Conservation (phyloP, 23 red algal genomes). For the Cyanidioschyzon merolae region DNA sequence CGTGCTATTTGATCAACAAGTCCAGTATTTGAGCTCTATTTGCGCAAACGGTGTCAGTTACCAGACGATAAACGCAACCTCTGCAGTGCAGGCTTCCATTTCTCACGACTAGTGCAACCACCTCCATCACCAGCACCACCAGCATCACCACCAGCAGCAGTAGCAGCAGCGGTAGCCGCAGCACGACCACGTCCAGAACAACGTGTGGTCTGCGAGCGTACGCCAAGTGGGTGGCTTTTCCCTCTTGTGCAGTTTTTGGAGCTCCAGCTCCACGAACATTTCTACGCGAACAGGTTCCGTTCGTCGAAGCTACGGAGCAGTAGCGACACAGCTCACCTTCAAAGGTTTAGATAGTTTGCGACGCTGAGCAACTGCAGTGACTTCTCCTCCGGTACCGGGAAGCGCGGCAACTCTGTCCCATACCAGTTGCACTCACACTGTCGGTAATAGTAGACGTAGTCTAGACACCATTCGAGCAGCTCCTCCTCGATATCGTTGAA, state of each 20-base stretch:
- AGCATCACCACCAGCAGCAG: neutral
- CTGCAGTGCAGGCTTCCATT: no score
- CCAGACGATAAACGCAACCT: no score
- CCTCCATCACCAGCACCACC: no score
- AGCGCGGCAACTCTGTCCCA: neutral
- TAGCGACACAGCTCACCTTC: neutral
- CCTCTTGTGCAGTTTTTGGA: neutral
- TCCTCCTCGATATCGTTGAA: neutral
- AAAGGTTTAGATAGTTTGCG: constrained; percentile 14
- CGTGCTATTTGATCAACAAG: no score
- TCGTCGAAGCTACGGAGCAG: neutral
- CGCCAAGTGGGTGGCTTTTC: no score
- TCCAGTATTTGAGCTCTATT: no score
- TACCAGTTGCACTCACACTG: neutral
- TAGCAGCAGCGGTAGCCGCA: neutral
- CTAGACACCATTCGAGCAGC: neutral
- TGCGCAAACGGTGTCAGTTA: no score
- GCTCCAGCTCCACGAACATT: neutral
- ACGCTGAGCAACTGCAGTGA: constrained; percentile 10
- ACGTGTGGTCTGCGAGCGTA: no score
- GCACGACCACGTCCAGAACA: neutral
- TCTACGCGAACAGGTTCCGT: neutral
- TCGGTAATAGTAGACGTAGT: constrained; percentile 9
- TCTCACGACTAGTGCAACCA: no score
- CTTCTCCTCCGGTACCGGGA: neutral